Base-by-base conservation (phyloP, 805 yeast species). In the Isabelozyma heimii region DNA sequence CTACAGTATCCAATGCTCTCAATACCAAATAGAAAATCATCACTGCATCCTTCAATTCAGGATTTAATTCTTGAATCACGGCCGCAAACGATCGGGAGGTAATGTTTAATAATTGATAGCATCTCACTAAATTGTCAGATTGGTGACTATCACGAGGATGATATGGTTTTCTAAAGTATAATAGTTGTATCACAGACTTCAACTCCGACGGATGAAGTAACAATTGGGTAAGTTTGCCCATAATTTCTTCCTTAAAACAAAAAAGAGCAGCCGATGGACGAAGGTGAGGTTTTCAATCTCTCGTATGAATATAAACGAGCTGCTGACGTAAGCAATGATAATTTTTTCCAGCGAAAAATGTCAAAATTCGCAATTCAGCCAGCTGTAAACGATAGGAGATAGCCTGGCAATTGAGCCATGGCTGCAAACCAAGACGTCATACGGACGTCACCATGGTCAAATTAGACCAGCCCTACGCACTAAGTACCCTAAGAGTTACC, bases 61-160 rank as follows among this genome's bases (percentile, higher is more conserved):
- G 97, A 63, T 90, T 86, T 51, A 94, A 77, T 65, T 94, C 97
- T 75, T 80, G 79, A 60, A 92, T 92, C 17, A 94, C 99, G 0
- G 96, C 89, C n/a, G 87, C 91, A 65, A 94, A 94, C 3, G 97
- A 90, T 54, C 99, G 81, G 13, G 97, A 91, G 0, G 98, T 87
- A 49, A 69, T 49, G 30, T 73, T 69, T 51, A 94, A 73, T 51
- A 90, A 72, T 51, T 80, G 76, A 63, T 84, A 89, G 65, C 97
- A 90, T 66, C 80, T 72, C 51, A 64, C 69, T 56, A 86, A 70
- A 20, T 63, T 52, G 2, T 47, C 44, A 5, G 69, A 41, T 43
- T 57, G 57, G 2, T 52, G 56, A 5, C 66, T 49, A 42, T 76
- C 76, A 15, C 79, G 64, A 3, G 87, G 83, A 62, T 78, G 81